Conservation (phyloP, 1,139 yeast species). For the Protomyces inundatus region DNA sequence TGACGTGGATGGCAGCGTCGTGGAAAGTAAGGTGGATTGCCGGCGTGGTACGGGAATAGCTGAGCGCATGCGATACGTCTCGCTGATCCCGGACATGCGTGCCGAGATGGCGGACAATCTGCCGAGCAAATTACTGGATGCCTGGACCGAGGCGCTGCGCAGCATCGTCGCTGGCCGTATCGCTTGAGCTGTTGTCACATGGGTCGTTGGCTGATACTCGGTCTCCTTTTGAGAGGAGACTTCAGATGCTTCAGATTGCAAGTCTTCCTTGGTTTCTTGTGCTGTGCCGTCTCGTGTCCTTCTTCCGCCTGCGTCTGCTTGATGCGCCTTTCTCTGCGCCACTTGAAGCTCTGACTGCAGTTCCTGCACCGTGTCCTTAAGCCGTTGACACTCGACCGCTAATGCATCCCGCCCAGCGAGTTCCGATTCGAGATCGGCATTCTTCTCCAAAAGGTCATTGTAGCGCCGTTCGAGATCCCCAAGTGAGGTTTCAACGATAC, state of each 20-base stretch:
- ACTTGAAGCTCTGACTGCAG: slow-evolving; percentile 38
- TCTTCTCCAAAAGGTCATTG: slow-evolving; percentile 37
- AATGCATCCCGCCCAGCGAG: slow-evolving; percentile 35
- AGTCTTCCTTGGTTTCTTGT: neutral
- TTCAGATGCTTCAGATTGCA: neutral
- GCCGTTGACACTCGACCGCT: slow-evolving; percentile 38
- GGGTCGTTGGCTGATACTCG: neutral
- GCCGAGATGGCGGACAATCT: neutral
- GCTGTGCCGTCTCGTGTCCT: neutral
- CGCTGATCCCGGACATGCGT: neutral
- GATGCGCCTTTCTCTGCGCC: neutral
- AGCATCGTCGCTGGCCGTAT: neutral
- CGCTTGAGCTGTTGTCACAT: too few relatives aligned
- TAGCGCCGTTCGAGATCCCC: slow-evolving; percentile 38
- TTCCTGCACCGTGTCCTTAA: slow-evolving; percentile 40
- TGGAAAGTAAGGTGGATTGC: neutral
- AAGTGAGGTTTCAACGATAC: slow-evolving; percentile 34
- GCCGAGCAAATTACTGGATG: neutral
- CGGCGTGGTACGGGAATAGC: neutral
- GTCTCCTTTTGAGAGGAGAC: neutral
- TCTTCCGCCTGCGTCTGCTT: neutral
- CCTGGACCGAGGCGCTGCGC: neutral
- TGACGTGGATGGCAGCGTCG: too few relatives aligned
- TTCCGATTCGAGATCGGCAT: slow-evolving; percentile 40
- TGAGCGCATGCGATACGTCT: neutral